Conservation (phyloP, 2,329 filamentous ascomycete genomes). For the Botrytis deweyae region DNA sequence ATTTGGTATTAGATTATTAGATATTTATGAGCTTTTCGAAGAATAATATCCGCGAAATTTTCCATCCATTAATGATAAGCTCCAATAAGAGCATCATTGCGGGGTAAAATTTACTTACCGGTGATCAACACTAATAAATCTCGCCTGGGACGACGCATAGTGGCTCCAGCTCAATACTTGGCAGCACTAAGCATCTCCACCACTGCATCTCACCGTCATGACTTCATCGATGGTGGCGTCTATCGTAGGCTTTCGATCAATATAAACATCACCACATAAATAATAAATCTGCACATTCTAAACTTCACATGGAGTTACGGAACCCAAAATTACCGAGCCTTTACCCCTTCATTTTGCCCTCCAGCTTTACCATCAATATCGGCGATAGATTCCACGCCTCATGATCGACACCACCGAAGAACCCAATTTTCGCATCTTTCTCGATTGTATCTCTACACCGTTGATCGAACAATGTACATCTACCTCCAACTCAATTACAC, state of each 20-base stretch:
- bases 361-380: background rate
- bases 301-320: background rate
- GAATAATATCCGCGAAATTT: background rate
- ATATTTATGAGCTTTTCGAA: background rate
- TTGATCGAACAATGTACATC: conserved; percentile 61
- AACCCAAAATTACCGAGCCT: background rate
- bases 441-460: conserved; percentile 70
- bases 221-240: background rate
- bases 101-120: background rate
- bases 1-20: background rate
- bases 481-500: conserved; percentile 41
- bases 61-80: background rate
- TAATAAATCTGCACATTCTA: background rate
- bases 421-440: conserved; percentile 66
- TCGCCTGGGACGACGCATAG: background rate
- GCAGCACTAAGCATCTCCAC: background rate
- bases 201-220: background rate
- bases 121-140: background rate
- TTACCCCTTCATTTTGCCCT: background rate
- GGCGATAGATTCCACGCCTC: background rate
- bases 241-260: background rate
- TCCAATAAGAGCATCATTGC: background rate
- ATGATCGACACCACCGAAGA: conserved; percentile 39
- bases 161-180: conserved; percentile 1
- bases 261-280: background rate